phyloP scores from a whole-genome alignment of 2,329 filamentous ascomycete species.

The Botrytis elliptica region DNA sequence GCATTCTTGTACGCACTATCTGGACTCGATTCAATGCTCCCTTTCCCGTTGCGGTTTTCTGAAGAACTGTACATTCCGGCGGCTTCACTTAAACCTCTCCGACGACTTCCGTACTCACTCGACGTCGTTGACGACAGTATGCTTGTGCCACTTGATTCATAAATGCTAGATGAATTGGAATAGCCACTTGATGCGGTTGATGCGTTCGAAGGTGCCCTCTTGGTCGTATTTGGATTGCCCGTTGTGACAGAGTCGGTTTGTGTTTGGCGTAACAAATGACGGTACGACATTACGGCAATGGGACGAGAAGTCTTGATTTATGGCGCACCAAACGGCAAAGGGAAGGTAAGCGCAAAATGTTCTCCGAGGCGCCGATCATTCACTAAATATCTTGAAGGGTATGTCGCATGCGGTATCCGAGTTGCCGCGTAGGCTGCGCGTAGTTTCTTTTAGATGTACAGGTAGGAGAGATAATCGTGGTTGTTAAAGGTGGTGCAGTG shows the following conservation, averaged over 20 bases:
- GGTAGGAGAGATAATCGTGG: background rate
- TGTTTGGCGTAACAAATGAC: slow-evolving; percentile 58
- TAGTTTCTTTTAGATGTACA: background rate
- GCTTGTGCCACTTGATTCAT: slow-evolving; percentile 62
- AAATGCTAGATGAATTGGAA: slow-evolving; percentile 51
- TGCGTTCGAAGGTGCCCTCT: slow-evolving; percentile 65
- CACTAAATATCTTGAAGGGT: background rate
- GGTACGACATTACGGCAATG: slow-evolving; percentile 52
- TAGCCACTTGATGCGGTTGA: slow-evolving; percentile 70
- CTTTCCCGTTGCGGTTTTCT: slow-evolving; percentile 46
- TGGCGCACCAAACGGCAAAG: slow-evolving; percentile 9
- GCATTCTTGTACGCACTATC: slow-evolving; percentile 68
- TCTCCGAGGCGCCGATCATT: background rate
- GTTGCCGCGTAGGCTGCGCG: background rate
- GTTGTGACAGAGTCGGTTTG: slow-evolving; percentile 48
- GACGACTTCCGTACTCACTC: slow-evolving; percentile 60
- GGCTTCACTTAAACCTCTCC: slow-evolving; percentile 74
- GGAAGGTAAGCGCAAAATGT: background rate
- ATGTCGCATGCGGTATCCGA: slow-evolving; percentile 11
- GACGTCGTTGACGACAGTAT: slow-evolving; percentile 73
- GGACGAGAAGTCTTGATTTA: slow-evolving; percentile 12
- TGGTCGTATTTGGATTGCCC: slow-evolving; percentile 35
- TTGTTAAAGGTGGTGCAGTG: background rate
- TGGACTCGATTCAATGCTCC: slow-evolving; percentile 46
- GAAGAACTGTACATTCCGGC: slow-evolving; percentile 53